Evolutionary conservation across 441 rosid species (phyloP), one percentile per base, ranked within the genome.

Genomic region (Croton setiger): DNA sequence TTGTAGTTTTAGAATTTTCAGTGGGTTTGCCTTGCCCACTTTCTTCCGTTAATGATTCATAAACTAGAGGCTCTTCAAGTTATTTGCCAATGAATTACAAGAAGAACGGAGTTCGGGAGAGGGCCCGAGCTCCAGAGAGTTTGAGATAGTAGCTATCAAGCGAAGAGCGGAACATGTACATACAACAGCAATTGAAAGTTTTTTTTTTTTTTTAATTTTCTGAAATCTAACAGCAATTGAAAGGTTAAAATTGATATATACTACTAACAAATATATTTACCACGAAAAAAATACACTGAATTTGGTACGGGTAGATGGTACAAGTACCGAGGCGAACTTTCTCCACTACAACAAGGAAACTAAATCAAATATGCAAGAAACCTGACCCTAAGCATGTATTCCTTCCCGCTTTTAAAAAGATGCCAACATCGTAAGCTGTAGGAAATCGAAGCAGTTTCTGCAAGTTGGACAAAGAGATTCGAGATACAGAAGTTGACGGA

Each of bases 381-480:
- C n/a, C 60, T n/a, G 44, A 11, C 39, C 51, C 62, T 1, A 1
- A 14, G 37, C 27, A 71, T 55, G 74, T 49, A 27, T 58, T 36
- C 15, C 52, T 48, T 12, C 7, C n/a, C 20, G 1, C 20, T 6
- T 17, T 0, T 9, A 45, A 12, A 65, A 44, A 36, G n/a, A 12
- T 45, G n/a, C 53, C 4, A 48, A 68, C 27, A 12, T 5, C 13
- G 39, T 45, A 43, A 63, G 45, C 74, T 37, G 44, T 15, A 17
- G 11, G 8, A 5, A 18, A 14, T 15, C 3, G 15, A 63, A 57
- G 35, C 54, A 56, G 41, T n/a, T 67, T 75, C 69, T 48, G 62
- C 27, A 57, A 8, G 27, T 63, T 62, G 52, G 51, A 68, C 15
- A 6, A 18, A 37, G 60, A 53, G 23, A 41, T 58, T 12, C 36